Evolutionary conservation across 768 basidiomycete genomes (phyloP).

Genomic region (Suillus subalutaceus): DNA sequence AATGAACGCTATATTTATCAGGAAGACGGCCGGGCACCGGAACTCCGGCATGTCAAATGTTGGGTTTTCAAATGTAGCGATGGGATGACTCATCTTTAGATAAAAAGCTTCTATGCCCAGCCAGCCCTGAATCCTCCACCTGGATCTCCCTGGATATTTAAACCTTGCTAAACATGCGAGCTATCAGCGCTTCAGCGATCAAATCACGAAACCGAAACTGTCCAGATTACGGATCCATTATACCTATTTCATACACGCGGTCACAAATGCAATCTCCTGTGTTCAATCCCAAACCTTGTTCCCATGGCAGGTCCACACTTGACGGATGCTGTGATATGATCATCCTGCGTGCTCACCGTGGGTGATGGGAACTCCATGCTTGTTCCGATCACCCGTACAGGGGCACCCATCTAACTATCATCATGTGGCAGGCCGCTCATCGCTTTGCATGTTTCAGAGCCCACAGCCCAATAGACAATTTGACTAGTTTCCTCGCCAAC

Average conservation of each 20-base stretch:
- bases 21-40: slow-evolving; percentile 1
- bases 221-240: neutral
- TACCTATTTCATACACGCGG: neutral
- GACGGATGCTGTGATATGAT: neutral
- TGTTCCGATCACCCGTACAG: neutral
- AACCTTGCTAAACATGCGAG: slow-evolving; percentile 3
- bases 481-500: neutral
- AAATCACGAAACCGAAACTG: slow-evolving; percentile 1
- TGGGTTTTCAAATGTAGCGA: neutral
- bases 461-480: neutral
- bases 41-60: slow-evolving; percentile 3
- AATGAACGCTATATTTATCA: slow-evolving; percentile 8
- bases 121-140: slow-evolving; percentile 1
- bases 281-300: slow-evolving; percentile 6
- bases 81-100: neutral
- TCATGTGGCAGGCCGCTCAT: neutral
- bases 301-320: slow-evolving; percentile 8
- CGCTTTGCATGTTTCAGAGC: neutral
- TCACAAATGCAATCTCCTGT: neutral
- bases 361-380: neutral
- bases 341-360: slow-evolving; percentile 4
- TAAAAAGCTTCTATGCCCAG: slow-evolving; percentile 4
- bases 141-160: neutral
- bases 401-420: neutral
- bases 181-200: slow-evolving; percentile 4